Conservation (phyloP, 768 basidiomycete species). For the Gloeopeniophorella convolvens region DNA sequence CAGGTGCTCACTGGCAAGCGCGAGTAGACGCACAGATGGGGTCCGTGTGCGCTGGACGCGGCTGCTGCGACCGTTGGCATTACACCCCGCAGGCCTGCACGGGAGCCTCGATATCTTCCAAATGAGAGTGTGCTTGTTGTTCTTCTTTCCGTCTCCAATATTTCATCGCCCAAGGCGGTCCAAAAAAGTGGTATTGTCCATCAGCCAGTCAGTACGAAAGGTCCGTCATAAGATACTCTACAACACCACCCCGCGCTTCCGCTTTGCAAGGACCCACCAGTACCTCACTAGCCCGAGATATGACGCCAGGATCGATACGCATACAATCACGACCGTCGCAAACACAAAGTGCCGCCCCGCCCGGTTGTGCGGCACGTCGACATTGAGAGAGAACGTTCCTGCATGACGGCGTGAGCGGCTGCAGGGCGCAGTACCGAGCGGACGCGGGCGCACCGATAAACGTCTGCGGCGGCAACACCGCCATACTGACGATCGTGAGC, state of each 20-base stretch:
- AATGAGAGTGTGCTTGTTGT: too few relatives aligned
- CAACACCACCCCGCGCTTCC: slow-evolving; percentile 21
- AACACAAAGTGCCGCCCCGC: slow-evolving; percentile 46
- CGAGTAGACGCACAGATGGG: too few relatives aligned
- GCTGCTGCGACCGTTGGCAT: too few relatives aligned
- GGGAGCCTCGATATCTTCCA: too few relatives aligned
- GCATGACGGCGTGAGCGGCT: slow-evolving; percentile 5
- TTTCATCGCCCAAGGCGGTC: too few relatives aligned
- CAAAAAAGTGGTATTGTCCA: too few relatives aligned
- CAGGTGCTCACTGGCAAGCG: background rate
- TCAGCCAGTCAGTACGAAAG: too few relatives aligned
- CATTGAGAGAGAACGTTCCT: slow-evolving; percentile 70
- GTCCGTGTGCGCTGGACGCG: too few relatives aligned
- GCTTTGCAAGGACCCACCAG: slow-evolving; percentile 59
- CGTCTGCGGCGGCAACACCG: slow-evolving; percentile 58
- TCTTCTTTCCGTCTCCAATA: too few relatives aligned
- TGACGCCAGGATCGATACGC: slow-evolving; percentile 37
- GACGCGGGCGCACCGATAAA: slow-evolving; percentile 40
- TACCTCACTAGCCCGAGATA: slow-evolving; percentile 45
- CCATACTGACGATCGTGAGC: slow-evolving; percentile 61
- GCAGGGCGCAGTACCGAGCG: background rate
- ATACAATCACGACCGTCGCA: slow-evolving; percentile 43
- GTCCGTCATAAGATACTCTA: too few relatives aligned
- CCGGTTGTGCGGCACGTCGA: slow-evolving; percentile 52
- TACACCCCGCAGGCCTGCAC: too few relatives aligned